phyloP scores from a whole-genome alignment of 257 asterid genomes.

The Ballota nigra region DNA sequence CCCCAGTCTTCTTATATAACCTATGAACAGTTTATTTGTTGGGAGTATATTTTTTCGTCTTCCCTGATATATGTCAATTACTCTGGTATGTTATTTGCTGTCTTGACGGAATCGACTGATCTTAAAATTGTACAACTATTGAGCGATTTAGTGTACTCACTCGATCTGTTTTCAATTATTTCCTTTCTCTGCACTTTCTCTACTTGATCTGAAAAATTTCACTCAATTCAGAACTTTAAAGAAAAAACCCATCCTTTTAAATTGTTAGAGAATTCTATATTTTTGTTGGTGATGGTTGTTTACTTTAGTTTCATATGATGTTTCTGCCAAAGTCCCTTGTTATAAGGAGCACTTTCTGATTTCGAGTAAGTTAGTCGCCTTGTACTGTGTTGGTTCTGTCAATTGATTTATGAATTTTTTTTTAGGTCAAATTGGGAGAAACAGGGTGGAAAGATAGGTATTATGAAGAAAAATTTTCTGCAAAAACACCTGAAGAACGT shows the following conservation, averaged over 20 bases:
- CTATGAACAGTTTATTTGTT: not conserved
- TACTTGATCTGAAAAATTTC: not conserved
- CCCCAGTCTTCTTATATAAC: not conserved
- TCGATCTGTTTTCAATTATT: not conserved
- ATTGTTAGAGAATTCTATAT: not conserved
- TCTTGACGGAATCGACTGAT: not conserved
- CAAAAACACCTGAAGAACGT: conserved; percentile 76
- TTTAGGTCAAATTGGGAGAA: conserved; percentile 82
- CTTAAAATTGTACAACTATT: not conserved
- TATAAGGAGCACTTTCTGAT: not conserved
- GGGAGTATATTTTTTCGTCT: conserved; percentile 12
- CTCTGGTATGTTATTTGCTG: not conserved
- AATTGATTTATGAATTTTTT: conserved; percentile 18
- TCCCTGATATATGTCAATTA: not conserved
- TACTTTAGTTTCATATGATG: not conserved
- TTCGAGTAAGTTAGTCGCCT: conserved; percentile 5
- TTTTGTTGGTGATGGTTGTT: not conserved
- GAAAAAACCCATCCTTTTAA: not conserved
- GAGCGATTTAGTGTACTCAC: not conserved
- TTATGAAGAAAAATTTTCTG: conserved; percentile 82
- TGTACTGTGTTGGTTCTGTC: conserved; percentile 11
- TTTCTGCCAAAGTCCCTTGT: not conserved
- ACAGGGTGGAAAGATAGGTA: conserved; percentile 98
- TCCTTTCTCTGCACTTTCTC: not conserved
- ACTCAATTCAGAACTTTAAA: not conserved